Base-by-base conservation (phyloP, 345 rosid genomes). In the Aquilaria malaccensis region DNA sequence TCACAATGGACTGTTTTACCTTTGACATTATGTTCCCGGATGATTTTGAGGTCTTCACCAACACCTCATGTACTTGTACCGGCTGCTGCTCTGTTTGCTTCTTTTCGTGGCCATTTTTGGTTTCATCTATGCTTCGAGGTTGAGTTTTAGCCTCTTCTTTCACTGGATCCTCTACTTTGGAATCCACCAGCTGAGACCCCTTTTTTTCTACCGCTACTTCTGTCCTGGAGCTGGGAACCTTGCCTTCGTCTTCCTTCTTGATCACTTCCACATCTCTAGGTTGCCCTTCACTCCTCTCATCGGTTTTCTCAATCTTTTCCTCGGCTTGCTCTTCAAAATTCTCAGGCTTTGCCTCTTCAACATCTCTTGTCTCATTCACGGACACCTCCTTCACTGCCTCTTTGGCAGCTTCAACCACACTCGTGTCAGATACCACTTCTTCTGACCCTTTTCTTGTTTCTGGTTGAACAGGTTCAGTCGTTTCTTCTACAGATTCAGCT, bases 1-100 rank as follows among this genome's bases (percentile, higher is more conserved):
- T 89, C 32, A 81, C 87, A 63, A 86, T 77, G 22, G 91, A 81
- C 9, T 86, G 91, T 52, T 89, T 89, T 66, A 89, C 86, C 82
- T 83, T 89, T 41, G 89, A 78, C 56, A 89, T 79, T 32, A 89
- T 75, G 75, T 80, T 86, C 53, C 72, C 80, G 14, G 96, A 81
- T 56, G 79, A 70, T 58, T 86, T 88, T 52, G 73, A n/a, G 3
- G 75, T 67, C 75, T 88, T 88, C 1, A 60, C 76, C 14, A 70
- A 4, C 67, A 72, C 79, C 67, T 83, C 82, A 62, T 70, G 67
- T 4, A 62, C 59, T 64, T 70, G 67, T 4, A 62, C 59, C 50
- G 80, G 76, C 59, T 67, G 69, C 45, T 83, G 43, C 89, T 63
- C 65, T 32, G 33, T 72, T n/a, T 32, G 67, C 50, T 78, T 67